These are phyloP conservation scores for Exophiala viscosa DNA, from an alignment of 2,329 filamentous ascomycete species.

Conservation along the genomic window DNA sequence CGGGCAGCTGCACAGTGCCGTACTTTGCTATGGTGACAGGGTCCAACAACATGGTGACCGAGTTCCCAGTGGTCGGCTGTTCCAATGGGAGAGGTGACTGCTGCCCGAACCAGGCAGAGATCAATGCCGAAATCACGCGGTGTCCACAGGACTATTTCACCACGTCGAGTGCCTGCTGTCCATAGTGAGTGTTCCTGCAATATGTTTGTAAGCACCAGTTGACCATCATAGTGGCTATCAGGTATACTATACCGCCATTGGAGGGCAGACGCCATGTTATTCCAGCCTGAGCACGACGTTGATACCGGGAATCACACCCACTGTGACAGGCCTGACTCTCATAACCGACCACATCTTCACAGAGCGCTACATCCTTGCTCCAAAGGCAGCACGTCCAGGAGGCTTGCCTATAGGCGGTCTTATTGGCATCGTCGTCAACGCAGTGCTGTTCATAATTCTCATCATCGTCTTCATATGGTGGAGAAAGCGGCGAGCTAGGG, in stretches of 20 bases:
- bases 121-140: constrained; percentile 22
- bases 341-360: constrained; percentile 30
- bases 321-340: constrained; percentile 21
- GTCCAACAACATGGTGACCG: constrained; percentile 8
- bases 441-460: constrained; percentile 10
- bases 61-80: constrained; percentile 29
- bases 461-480: constrained; percentile 8
- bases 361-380: constrained; percentile 21
- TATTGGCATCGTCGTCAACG: constrained; percentile 25
- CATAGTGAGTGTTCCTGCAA: constrained; percentile 21
- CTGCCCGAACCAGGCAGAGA: constrained; percentile 23
- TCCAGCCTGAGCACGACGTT: constrained; percentile 19
- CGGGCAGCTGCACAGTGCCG: constrained; percentile 28
- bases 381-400: neutral
- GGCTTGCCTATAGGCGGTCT: constrained; percentile 23
- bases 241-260: constrained; percentile 27
- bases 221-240: constrained; percentile 27
- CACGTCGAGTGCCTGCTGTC: constrained; percentile 28
- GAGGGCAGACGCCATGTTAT: constrained; percentile 28
- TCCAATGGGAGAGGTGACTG: constrained; percentile 22
- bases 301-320: constrained; percentile 26
- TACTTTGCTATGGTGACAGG: constrained; percentile 27
- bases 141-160: constrained; percentile 30
- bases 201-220: neutral
- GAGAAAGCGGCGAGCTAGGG: constrained; percentile 15